Evolutionary conservation across 1,284 basidiomycete genomes (phyloP).

Genomic region (Apiotrichum gracile): DNA sequence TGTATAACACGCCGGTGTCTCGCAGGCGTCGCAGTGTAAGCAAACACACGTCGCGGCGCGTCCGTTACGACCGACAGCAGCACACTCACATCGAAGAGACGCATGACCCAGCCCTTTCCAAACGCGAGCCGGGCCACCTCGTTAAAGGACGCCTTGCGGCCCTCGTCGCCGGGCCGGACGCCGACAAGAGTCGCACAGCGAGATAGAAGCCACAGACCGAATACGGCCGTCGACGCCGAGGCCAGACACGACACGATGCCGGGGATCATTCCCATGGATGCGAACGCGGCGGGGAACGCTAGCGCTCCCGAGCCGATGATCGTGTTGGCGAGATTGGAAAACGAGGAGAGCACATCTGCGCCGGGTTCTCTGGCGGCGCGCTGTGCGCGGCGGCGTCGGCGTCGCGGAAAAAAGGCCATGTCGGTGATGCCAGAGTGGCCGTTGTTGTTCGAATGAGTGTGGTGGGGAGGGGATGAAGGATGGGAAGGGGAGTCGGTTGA

Average conservation of each 20-base stretch:
- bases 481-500: background rate
- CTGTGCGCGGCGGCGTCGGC: conserved; percentile 1
- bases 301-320: conserved; percentile 76
- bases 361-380: conserved; percentile 10
- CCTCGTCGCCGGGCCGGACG: conserved; percentile 38
- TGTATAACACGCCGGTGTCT: too few species aligned
- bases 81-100: conserved; percentile 40
- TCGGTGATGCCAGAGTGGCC: background rate
- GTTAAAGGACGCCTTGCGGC: conserved; percentile 75
- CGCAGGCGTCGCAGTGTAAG: too few species aligned
- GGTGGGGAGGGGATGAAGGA: background rate
- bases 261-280: conserved; percentile 75
- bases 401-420: background rate
- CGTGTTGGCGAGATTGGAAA: conserved; percentile 68
- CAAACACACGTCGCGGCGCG: too few species aligned
- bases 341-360: conserved; percentile 25
- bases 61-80: background rate
- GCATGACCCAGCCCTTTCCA: conserved; percentile 46
- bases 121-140: conserved; percentile 79
- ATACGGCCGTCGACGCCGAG: conserved; percentile 71
- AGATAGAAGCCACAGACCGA: conserved; percentile 85
- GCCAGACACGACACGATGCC: conserved; percentile 83
- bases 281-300: conserved; percentile 62
- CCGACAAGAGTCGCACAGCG: conserved; percentile 72
- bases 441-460: background rate